Evolutionary conservation across 1,284 basidiomycete species (phyloP).

Genomic region (Moesziomyces globuligerus): DNA sequence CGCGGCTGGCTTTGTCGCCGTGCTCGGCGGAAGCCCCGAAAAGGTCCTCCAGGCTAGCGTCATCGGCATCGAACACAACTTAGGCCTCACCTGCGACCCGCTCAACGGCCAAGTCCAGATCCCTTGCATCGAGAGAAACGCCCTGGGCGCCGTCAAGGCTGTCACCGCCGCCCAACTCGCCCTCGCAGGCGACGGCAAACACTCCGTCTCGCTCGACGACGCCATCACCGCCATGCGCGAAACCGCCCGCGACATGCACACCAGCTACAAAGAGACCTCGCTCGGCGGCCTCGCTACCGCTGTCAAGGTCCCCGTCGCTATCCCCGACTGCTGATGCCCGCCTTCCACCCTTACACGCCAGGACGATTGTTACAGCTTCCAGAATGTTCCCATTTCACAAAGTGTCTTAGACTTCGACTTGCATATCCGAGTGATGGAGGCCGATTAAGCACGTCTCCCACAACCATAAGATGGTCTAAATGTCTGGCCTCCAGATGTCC

Average conservation of each 20-base stretch:
- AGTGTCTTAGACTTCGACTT: too few species aligned
- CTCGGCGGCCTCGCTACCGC: constrained; percentile 58
- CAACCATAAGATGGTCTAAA: too few species aligned
- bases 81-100: constrained; percentile 61
- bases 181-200: constrained; percentile 82
- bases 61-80: constrained; percentile 78
- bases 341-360: too few species aligned
- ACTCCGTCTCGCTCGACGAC: constrained; percentile 89
- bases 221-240: constrained; percentile 95
- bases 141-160: constrained; percentile 75
- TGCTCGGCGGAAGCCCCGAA: constrained; percentile 68
- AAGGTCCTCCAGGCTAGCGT: constrained; percentile 82
- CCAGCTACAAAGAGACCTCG: constrained; percentile 66
- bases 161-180: constrained; percentile 83
- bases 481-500: constrained; percentile 41
- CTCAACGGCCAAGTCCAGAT: constrained; percentile 83
- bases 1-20: constrained; percentile 89
- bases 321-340: constrained; percentile 57
- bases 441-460: too few species aligned
- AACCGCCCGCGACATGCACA: constrained; percentile 76
- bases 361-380: background rate
- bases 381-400: background rate
- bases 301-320: constrained; percentile 60
- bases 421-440: too few species aligned
- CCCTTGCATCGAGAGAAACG: constrained; percentile 84